phyloP scores from a whole-genome alignment of 495 filamentous ascomycete species.

The Chaetomidium leptoderma region DNA sequence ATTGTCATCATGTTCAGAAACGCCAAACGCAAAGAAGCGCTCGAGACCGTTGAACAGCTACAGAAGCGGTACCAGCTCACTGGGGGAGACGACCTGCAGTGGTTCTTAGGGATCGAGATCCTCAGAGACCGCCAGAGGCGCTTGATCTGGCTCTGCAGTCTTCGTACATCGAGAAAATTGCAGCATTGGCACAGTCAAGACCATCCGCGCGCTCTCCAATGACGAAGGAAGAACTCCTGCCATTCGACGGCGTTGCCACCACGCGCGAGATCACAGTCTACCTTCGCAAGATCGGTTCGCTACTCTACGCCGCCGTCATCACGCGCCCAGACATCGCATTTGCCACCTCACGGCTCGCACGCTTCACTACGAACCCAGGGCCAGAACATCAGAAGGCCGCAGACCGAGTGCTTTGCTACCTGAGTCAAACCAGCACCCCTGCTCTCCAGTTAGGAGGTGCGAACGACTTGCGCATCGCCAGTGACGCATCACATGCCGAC shows the following conservation, averaged over 20 bases:
- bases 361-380: constrained; percentile 3
- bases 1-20: background rate
- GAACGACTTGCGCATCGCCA: constrained; percentile 3
- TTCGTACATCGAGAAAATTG: background rate
- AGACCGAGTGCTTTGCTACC: background rate
- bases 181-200: background rate
- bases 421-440: background rate
- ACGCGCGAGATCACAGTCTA: background rate
- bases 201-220: background rate
- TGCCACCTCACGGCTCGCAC: constrained; percentile 2
- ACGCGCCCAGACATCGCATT: constrained; percentile 20
- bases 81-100: background rate
- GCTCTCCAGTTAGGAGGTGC: background rate
- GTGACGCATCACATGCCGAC: constrained; percentile 1
- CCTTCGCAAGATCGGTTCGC: constrained; percentile 14
- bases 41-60: background rate
- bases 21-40: background rate
- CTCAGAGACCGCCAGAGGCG: background rate
- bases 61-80: background rate
- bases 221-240: background rate
- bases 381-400: background rate
- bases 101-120: background rate
- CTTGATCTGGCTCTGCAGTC: background rate
- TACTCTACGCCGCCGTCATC: constrained; percentile 16
- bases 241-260: background rate